phyloP scores from a whole-genome alignment of 495 filamentous ascomycete genomes.

The Sporormia fimetaria region DNA sequence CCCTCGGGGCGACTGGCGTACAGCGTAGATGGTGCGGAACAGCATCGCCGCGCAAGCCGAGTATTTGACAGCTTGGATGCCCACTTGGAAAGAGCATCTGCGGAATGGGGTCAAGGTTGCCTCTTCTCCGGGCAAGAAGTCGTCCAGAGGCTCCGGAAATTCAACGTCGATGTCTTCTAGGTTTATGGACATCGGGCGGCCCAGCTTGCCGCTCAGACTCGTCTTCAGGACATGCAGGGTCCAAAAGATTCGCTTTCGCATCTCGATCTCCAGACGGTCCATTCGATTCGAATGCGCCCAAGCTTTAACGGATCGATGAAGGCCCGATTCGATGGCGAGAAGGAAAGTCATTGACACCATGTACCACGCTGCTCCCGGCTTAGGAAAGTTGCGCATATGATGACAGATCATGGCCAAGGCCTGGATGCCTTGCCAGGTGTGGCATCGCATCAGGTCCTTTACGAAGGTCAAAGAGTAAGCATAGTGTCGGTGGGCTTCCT shows the following conservation, averaged over 20 bases:
- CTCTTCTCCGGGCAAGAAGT: constrained; percentile 48
- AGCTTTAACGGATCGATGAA: constrained; percentile 58
- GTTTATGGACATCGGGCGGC: constrained; percentile 60
- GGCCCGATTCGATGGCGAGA: constrained; percentile 57
- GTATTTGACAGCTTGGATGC: constrained; percentile 49
- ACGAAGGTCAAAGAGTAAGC: constrained; percentile 59
- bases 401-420: constrained; percentile 56
- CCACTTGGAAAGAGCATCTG: constrained; percentile 53
- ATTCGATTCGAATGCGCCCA: constrained; percentile 42
- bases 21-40: constrained; percentile 58
- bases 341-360: constrained; percentile 49
- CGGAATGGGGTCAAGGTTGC: constrained; percentile 38
- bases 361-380: constrained; percentile 59
- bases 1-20: constrained; percentile 43
- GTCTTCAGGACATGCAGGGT: constrained; percentile 49
- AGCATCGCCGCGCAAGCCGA: constrained; percentile 56
- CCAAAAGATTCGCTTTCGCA: constrained; percentile 71
- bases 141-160: constrained; percentile 55
- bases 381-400: constrained; percentile 66
- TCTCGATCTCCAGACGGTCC: constrained; percentile 52
- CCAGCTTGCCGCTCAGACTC: constrained; percentile 58
- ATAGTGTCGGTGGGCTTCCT: constrained; percentile 61
- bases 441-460: constrained; percentile 47
- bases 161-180: constrained; percentile 65
- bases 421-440: constrained; percentile 53